These are phyloP conservation scores for Pigoraptor vietnamica DNA, from an alignment of 78 protist genomes.

Conservation along the genomic window DNA sequence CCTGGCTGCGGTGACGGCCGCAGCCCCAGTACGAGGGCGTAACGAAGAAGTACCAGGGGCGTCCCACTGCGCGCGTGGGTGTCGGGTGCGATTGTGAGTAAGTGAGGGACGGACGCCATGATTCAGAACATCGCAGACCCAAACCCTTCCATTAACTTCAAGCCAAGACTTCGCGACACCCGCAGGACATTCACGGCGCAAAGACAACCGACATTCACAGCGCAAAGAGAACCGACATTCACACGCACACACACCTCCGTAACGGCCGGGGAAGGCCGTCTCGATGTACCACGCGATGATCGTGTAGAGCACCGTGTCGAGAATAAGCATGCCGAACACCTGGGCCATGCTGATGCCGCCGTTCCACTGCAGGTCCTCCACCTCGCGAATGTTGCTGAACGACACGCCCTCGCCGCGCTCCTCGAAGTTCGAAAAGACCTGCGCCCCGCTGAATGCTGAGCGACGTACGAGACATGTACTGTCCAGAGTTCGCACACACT, in stretches of 20 bases:
- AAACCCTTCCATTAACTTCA: too few species aligned
- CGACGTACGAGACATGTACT: too few species aligned
- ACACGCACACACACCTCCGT: conserved; percentile 18
- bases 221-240: neutral
- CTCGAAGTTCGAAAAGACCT: neutral
- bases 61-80: too few species aligned
- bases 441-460: too few species aligned
- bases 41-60: conserved; percentile 41
- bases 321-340: neutral
- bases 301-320: conserved; percentile 26
- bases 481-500: neutral
- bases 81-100: too few species aligned
- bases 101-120: too few species aligned
- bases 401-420: neutral
- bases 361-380: neutral
- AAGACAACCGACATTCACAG: neutral
- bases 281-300: conserved; percentile 35
- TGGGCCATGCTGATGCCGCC: neutral
- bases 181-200: too few species aligned
- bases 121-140: too few species aligned
- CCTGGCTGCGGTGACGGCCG: too few species aligned
- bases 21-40: conserved; percentile 47
- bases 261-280: conserved; percentile 49
- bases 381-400: neutral
- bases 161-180: too few species aligned